These are phyloP conservation scores for Sclerotinia nivalis DNA, from an alignment of 2,329 filamentous ascomycete genomes.

Conservation along the genomic window DNA sequence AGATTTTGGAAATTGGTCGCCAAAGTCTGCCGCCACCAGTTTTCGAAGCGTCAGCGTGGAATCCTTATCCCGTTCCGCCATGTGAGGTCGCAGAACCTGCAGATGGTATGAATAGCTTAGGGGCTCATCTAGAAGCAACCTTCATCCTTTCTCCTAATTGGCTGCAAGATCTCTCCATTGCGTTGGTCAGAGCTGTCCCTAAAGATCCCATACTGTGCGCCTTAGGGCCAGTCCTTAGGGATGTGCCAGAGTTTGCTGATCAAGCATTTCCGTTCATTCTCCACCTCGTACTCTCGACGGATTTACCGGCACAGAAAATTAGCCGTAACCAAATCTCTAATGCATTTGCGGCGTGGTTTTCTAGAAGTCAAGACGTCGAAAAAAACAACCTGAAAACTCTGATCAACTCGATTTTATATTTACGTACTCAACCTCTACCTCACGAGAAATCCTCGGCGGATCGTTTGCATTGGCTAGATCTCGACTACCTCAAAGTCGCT, in stretches of 20 bases:
- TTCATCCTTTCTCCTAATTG: conserved; percentile 54
- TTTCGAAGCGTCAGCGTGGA: conserved; percentile 58
- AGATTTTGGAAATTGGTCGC: conserved; percentile 53
- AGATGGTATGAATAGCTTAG: conserved; percentile 21
- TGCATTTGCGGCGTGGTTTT: conserved; percentile 65
- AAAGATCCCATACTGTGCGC: conserved; percentile 69
- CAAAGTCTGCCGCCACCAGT: conserved; percentile 54
- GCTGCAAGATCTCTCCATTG: conserved; percentile 61
- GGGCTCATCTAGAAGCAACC: conserved; percentile 25
- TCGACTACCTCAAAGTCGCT: conserved; percentile 72
- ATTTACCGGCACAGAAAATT: conserved; percentile 61
- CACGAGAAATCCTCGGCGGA: conserved; percentile 78
- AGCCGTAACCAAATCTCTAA: conserved; percentile 65
- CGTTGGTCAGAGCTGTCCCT: conserved; percentile 59
- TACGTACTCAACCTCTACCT: conserved; percentile 77
- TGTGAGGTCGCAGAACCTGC: conserved; percentile 46
- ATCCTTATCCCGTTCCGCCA: conserved; percentile 54
- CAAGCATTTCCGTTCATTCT: conserved; percentile 79
- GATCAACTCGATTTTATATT: conserved; percentile 78
- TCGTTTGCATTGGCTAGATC: conserved; percentile 79
- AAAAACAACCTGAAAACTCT: conserved; percentile 70
- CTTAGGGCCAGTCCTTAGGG: conserved; percentile 64
- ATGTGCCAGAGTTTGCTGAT: conserved; percentile 69
- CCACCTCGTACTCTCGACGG: conserved; percentile 74
- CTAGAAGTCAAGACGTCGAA: conserved; percentile 46